Conservation (phyloP, 805 yeast genomes). For the Yarrowia porcina region DNA sequence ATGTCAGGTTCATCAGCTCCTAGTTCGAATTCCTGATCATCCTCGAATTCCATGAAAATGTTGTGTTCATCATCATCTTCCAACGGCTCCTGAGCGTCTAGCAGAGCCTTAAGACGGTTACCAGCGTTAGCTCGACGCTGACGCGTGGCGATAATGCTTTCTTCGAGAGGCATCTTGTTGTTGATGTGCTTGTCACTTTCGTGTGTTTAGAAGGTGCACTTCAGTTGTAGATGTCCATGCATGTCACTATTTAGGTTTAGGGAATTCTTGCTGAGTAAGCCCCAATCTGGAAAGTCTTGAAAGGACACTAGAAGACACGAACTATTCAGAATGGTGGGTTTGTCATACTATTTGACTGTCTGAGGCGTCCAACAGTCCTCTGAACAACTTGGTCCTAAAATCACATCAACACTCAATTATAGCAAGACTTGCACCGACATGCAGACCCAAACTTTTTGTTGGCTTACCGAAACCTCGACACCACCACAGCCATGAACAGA, state of each 20-base stretch:
- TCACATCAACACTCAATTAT: too few species aligned
- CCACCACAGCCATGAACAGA: constrained; percentile 12
- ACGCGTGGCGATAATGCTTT: constrained; percentile 51
- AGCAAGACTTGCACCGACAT: not conserved
- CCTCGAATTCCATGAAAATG: constrained; percentile 42
- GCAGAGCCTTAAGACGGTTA: constrained; percentile 65
- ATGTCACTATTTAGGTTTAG: not conserved
- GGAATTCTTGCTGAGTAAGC: not conserved
- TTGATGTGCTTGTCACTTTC: not conserved
- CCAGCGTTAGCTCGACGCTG: constrained; percentile 87
- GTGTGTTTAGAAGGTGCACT: too few species aligned
- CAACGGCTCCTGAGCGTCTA: constrained; percentile 65
- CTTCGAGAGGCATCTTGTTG: constrained; percentile 16
- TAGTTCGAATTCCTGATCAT: constrained; percentile 43
- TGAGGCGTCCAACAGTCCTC: too few species aligned
- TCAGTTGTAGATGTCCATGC: not conserved
- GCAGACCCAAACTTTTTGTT: constrained; percentile 5
- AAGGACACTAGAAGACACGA: too few species aligned
- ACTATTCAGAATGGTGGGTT: too few species aligned
- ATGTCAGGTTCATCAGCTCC: constrained; percentile 30
- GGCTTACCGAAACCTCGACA: not conserved
- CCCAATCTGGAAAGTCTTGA: not conserved
- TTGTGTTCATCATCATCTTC: constrained; percentile 70
- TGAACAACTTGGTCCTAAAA: too few species aligned
- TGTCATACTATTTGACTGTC: too few species aligned